A percentile compares a stretch with the other conserved stretches of the same genome.
Evolutionary conservation across 1,284 basidiomycete genomes (phyloP).

Genomic region (Apiotrichum sp.): DNA sequence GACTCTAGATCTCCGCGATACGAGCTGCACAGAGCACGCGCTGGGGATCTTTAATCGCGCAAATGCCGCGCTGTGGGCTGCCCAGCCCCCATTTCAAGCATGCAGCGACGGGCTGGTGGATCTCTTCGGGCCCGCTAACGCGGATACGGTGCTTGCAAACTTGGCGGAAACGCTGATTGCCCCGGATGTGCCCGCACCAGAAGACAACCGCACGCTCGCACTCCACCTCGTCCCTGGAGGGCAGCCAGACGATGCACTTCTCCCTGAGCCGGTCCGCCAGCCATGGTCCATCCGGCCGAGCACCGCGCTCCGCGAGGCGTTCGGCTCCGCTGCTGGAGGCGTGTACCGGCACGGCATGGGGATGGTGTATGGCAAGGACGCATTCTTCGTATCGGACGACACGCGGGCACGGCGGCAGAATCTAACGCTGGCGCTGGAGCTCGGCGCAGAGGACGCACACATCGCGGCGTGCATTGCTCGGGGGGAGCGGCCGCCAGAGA

Average conservation of each 20-base stretch:
- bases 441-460: constrained; percentile 9
- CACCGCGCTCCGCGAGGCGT: background rate
- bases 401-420: background rate
- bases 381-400: constrained; percentile 8
- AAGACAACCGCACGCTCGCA: constrained; percentile 4
- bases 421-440: constrained; percentile 4
- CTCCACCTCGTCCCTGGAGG: constrained; percentile 8
- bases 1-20: constrained; percentile 31
- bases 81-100: constrained; percentile 29
- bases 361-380: background rate
- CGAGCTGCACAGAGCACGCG: constrained; percentile 28
- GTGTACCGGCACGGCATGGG: constrained; percentile 17
- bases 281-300: background rate
- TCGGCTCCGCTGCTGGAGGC: constrained; percentile 1
- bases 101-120: constrained; percentile 27
- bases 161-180: constrained; percentile 27
- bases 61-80: constrained; percentile 17
- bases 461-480: constrained; percentile 5
- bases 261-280: constrained; percentile 3
- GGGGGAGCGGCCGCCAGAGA: constrained; percentile 2
- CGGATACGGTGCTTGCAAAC: constrained; percentile 20
- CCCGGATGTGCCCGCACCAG: constrained; percentile 3
- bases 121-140: constrained; percentile 22
- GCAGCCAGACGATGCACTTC: constrained; percentile 1
- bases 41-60: constrained; percentile 29